phyloP scores from a whole-genome alignment of 83 land plant genomes.

The Picea abies region DNA sequence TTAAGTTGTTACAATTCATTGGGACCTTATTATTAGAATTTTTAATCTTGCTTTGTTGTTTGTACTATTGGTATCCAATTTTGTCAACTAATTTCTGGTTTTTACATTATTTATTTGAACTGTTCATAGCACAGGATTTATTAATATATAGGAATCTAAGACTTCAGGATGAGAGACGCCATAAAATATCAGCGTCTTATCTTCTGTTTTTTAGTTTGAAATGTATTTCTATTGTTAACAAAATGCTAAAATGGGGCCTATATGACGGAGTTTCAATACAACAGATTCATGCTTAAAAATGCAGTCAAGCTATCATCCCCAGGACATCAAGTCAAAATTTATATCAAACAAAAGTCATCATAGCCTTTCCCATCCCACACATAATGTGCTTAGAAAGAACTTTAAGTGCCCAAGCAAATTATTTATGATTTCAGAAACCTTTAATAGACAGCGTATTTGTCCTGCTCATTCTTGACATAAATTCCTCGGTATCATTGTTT shows the following conservation, averaged over 20 bases:
- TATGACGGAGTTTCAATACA: neutral
- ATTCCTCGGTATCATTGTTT: neutral
- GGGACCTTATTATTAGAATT: neutral
- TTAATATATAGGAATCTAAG: neutral
- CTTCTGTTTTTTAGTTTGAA: too few relatives aligned
- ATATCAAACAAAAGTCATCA: neutral
- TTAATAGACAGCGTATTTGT: neutral
- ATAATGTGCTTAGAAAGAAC: neutral
- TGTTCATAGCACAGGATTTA: neutral
- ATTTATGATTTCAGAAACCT: too few relatives aligned
- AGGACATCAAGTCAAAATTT: neutral
- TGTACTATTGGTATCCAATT: neutral
- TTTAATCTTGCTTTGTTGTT: neutral
- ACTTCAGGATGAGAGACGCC: too few relatives aligned
- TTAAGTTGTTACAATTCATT: neutral
- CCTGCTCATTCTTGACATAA: neutral
- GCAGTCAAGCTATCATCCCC: neutral
- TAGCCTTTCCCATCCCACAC: neutral
- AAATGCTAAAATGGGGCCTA: neutral
- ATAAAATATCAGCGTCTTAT: too few relatives aligned
- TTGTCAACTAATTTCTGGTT: neutral
- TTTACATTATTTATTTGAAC: neutral
- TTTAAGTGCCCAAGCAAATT: neutral
- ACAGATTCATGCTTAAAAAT: neutral
- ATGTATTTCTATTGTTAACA: too few relatives aligned